A percentile compares a stretch with the other conserved stretches of the same genome.
phyloP scores from a whole-genome alignment of 495 filamentous ascomycete genomes.

The Penicillium riverlandense region DNA sequence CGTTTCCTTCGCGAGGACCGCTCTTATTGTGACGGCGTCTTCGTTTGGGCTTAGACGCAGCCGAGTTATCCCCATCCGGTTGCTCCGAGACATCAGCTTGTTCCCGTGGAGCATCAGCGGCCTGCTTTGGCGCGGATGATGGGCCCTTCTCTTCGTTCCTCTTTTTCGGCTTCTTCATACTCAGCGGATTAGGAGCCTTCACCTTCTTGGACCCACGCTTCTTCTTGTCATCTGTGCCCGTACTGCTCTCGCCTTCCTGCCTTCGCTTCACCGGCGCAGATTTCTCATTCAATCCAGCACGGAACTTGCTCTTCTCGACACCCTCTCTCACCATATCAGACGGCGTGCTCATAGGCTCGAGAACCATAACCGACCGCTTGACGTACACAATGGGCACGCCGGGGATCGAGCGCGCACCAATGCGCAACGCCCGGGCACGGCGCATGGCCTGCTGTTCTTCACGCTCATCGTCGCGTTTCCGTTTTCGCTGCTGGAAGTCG shows the following conservation, averaged over 20 bases:
- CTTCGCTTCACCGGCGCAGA: slow-evolving; percentile 34
- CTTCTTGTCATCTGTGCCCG: slow-evolving; percentile 36
- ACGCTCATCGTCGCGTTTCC: slow-evolving; percentile 18
- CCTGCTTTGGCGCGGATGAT: slow-evolving; percentile 9
- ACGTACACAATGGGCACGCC: slow-evolving; percentile 80
- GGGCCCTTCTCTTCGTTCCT: slow-evolving; percentile 5
- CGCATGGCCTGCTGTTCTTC: slow-evolving; percentile 29
- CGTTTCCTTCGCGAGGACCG: slow-evolving; percentile 11
- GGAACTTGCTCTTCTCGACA: slow-evolving; percentile 71
- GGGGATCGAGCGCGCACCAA: slow-evolving; percentile 38
- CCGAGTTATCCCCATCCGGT: slow-evolving; percentile 13
- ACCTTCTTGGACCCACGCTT: slow-evolving; percentile 63
- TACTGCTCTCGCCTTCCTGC: slow-evolving; percentile 23
- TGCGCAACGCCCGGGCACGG: slow-evolving; percentile 27
- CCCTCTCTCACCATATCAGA: slow-evolving; percentile 55
- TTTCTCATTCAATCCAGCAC: slow-evolving; percentile 54
- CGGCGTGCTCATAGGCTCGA: slow-evolving; percentile 74
- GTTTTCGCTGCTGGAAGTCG: slow-evolving; percentile 16
- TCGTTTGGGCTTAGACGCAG: slow-evolving; percentile 29
- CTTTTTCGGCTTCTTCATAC: slow-evolving; percentile 78
- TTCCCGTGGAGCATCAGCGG: neutral
- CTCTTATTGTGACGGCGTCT: slow-evolving; percentile 40
- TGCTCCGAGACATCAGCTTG: slow-evolving; percentile 8
- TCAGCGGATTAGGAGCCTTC: slow-evolving; percentile 85
- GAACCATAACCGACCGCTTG: slow-evolving; percentile 77